These are phyloP conservation scores for Plenodomus biglobosus DNA, from an alignment of 2,329 filamentous ascomycete species.

Conservation along the genomic window DNA sequence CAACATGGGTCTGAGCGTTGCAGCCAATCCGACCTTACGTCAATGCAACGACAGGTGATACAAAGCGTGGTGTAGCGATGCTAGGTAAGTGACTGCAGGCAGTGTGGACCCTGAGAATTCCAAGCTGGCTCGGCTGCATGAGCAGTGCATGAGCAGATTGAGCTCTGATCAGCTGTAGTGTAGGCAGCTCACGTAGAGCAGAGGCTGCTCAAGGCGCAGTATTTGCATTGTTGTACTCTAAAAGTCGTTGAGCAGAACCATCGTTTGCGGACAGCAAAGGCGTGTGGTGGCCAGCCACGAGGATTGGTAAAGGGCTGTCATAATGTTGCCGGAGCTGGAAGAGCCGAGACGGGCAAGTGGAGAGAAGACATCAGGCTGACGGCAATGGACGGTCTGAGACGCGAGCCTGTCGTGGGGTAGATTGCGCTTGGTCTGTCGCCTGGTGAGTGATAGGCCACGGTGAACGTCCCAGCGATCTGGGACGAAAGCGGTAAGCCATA, in stretches of 20 bases:
- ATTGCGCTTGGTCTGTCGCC: background rate
- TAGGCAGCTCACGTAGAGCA: background rate
- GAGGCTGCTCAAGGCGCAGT: too few relatives aligned
- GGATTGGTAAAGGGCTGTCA: background rate
- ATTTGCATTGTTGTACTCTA: background rate
- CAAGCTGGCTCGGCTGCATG: background rate
- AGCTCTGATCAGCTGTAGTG: slow-evolving; percentile 1
- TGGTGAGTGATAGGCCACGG: background rate
- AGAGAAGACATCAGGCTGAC: background rate
- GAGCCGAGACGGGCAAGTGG: background rate
- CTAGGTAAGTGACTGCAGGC: background rate
- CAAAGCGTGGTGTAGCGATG: slow-evolving; percentile 3
- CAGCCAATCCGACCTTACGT: slow-evolving; percentile 1
- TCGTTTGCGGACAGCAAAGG: background rate
- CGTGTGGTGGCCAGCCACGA: too few relatives aligned
- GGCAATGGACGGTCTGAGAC: background rate
- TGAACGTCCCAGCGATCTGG: slow-evolving; percentile 3
- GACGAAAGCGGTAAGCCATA: slow-evolving; percentile 1
- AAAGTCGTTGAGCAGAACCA: background rate
- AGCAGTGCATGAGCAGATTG: background rate
- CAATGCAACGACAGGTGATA: slow-evolving; percentile 2
- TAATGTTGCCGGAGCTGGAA: background rate
- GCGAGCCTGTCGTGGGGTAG: background rate
- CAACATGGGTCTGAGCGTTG: background rate
- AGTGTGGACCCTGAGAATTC: slow-evolving; percentile 1